These are phyloP conservation scores for Leishmania tarentolae DNA, from an alignment of 208 protist species.

Conservation along the genomic window DNA sequence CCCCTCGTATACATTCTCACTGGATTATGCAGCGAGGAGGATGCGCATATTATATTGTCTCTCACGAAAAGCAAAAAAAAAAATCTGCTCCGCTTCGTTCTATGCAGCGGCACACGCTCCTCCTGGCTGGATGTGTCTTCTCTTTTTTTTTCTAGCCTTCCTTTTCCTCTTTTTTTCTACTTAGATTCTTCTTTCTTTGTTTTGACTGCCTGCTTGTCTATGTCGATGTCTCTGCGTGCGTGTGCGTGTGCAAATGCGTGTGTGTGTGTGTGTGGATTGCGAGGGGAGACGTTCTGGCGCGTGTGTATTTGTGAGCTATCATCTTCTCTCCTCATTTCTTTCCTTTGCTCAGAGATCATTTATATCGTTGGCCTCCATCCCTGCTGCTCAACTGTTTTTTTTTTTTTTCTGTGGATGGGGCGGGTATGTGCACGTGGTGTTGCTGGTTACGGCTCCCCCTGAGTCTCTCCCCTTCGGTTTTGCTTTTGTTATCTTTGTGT, in stretches of 20 bases:
- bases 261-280: conserved; percentile 4
- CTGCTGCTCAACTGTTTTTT: background rate
- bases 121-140: background rate
- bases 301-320: background rate
- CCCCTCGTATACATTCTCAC: background rate
- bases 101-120: background rate
- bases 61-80: background rate
- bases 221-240: conserved; percentile 3
- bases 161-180: conserved; percentile 15
- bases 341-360: too few species aligned
- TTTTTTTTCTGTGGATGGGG: background rate
- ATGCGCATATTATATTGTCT: background rate
- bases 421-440: background rate
- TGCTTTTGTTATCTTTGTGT: background rate
- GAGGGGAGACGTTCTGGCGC: too few species aligned
- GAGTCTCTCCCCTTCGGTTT: background rate
- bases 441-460: background rate
- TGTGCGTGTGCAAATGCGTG: conserved; percentile 3
- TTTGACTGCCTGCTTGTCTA: background rate
- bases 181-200: background rate
- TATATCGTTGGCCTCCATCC: too few species aligned
- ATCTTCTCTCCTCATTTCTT: background rate
- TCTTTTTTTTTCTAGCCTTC: background rate
- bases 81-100: background rate
- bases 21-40: background rate